phyloP scores from a whole-genome alignment of 139 green algal genomes.

The Raphidocelis subcapitata region DNA sequence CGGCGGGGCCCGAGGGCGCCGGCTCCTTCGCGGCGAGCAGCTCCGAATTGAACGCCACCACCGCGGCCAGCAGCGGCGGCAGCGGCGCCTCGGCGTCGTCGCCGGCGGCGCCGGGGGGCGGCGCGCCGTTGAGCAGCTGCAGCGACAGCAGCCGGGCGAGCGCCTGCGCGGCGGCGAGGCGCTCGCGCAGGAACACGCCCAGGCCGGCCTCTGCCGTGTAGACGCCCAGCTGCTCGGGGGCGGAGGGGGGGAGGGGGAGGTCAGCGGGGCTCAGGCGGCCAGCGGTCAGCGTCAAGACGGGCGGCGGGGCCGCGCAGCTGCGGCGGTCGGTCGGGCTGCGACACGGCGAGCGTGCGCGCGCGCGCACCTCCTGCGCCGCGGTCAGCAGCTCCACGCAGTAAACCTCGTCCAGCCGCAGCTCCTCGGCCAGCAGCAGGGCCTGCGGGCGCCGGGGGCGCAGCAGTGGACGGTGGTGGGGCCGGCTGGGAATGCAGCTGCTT shows the following conservation, averaged over 20 bases:
- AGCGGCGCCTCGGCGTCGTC: not conserved
- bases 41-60: not conserved
- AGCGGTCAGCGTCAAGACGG: too few species aligned
- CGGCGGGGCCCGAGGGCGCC: too few species aligned
- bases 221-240: constrained; percentile 10
- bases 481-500: not conserved
- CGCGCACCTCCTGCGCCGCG: constrained; percentile 48
- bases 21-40: not conserved
- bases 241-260: not conserved
- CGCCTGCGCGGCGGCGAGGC: constrained; percentile 37
- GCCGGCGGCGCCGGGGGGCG: not conserved
- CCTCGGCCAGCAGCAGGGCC: constrained; percentile 61
- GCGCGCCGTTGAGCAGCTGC: constrained; percentile 29
- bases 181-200: constrained; percentile 63
- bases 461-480: not conserved
- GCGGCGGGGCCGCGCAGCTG: too few species aligned
- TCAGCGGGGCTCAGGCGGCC: not conserved
- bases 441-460: constrained; percentile 9
- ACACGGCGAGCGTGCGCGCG: too few species aligned
- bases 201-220: constrained; percentile 50
- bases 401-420: constrained; percentile 69
- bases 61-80: not conserved
- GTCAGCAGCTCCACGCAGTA: constrained; percentile 58
- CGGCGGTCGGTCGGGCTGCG: too few species aligned
- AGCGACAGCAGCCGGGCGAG: constrained; percentile 57